Conservation (phyloP, 2,329 filamentous ascomycete species). For the Rhexocercosporidium sp. region DNA sequence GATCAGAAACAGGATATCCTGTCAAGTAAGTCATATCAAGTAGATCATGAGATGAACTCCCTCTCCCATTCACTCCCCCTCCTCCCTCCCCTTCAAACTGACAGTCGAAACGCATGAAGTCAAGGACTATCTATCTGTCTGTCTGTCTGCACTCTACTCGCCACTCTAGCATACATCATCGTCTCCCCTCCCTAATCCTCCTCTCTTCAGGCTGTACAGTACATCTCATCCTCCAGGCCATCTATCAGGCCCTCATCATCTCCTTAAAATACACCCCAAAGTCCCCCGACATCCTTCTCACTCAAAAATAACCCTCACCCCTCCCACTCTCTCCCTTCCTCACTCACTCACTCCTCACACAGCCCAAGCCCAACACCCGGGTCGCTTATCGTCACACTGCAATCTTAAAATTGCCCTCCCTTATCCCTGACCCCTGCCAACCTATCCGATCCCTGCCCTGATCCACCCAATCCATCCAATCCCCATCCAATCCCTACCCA, state of each 20-base stretch:
- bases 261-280: no score
- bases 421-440: no score
- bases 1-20: background rate
- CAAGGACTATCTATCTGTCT: background rate
- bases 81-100: background rate
- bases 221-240: no score
- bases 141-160: background rate
- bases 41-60: background rate
- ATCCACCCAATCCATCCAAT: background rate
- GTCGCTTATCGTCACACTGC: background rate
- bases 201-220: background rate
- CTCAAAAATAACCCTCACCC: no score
- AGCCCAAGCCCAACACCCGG: background rate
- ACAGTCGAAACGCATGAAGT: constrained; percentile 3
- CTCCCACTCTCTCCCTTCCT: no score
- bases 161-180: background rate
- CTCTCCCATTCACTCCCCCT: background rate
- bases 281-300: no score
- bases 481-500: background rate
- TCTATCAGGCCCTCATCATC: background rate
- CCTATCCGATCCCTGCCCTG: background rate
- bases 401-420: constrained; percentile 2
- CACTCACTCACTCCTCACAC: no score
- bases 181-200: background rate
- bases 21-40: background rate